Conservation (phyloP, 2,329 filamentous ascomycete genomes). For the Aspergillus ochraceoroseus region DNA sequence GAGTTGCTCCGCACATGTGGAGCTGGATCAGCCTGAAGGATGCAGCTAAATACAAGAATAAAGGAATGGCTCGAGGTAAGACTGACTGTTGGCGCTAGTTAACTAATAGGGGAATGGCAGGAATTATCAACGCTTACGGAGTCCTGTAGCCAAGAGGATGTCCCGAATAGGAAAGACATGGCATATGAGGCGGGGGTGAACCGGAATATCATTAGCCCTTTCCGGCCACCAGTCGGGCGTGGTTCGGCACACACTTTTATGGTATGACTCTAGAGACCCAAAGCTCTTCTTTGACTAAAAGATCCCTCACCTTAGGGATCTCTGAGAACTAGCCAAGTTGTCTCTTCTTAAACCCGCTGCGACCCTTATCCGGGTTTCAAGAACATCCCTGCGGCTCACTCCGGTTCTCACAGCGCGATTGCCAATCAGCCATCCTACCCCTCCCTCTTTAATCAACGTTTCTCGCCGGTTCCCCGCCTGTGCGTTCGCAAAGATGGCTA, state of each 20-base stretch:
- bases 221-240: constrained; percentile 7
- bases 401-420: constrained; percentile 8
- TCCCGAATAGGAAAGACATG: not conserved
- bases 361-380: constrained; percentile 20
- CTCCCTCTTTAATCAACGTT: constrained; percentile 28
- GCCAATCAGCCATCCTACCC: constrained; percentile 15
- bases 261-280: constrained; percentile 11
- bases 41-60: too few species aligned
- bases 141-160: too few species aligned
- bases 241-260: constrained; percentile 15
- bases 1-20: too few species aligned
- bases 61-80: too few species aligned
- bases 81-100: too few species aligned
- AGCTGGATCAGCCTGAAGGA: too few species aligned
- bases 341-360: constrained; percentile 15
- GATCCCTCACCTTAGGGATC: constrained; percentile 21
- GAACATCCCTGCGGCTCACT: constrained; percentile 20
- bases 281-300: constrained; percentile 9
- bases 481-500: constrained; percentile 26
- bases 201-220: constrained; percentile 8
- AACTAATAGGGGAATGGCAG: too few species aligned
- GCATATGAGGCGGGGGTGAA: not conserved
- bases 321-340: constrained; percentile 17
- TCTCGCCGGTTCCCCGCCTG: constrained; percentile 15
- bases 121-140: too few species aligned